Evolutionary conservation across 352 stramenopile species (phyloP).

Genomic region (Blastocystis sp.): DNA sequence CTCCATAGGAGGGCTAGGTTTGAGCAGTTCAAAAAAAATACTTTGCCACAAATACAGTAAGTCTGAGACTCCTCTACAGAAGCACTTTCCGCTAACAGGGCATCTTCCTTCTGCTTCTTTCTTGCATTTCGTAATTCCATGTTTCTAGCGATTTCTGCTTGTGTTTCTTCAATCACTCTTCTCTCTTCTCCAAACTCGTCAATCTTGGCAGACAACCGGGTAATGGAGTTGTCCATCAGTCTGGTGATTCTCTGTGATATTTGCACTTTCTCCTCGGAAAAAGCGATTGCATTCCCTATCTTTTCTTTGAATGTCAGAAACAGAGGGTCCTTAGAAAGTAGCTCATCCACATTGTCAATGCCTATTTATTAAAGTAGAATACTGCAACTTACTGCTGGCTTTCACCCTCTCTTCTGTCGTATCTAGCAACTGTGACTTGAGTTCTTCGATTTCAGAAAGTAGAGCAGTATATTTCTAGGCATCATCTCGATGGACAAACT

Average conservation of each 20-base stretch:
- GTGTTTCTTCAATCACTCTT: slow-evolving; percentile 24
- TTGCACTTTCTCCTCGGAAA: slow-evolving; percentile 58
- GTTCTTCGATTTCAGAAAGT: slow-evolving; percentile 23
- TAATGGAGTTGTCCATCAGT: slow-evolving; percentile 54
- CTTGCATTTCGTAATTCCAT: slow-evolving; percentile 2
- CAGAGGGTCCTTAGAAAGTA: neutral
- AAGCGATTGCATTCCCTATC: slow-evolving; percentile 20
- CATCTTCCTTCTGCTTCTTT: slow-evolving; percentile 57
- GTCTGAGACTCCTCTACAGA: neutral
- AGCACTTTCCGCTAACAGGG: neutral
- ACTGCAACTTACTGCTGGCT: neutral
- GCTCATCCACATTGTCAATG: slow-evolving; percentile 54
- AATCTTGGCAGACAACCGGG: neutral
- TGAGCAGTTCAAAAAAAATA: neutral
- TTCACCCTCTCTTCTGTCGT: slow-evolving; percentile 8
- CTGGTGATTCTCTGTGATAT: slow-evolving; percentile 40
- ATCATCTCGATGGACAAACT: neutral
- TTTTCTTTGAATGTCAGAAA: slow-evolving; percentile 49
- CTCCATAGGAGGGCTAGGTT: slow-evolving; percentile 51
- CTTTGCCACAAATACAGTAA: slow-evolving; percentile 46
- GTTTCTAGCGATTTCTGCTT: slow-evolving; percentile 43
- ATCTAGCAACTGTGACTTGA: slow-evolving; percentile 48
- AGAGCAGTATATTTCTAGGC: slow-evolving; percentile 46
- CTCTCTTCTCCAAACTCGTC: slow-evolving; percentile 29
- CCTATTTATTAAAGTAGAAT: neutral